Conservation (phyloP, 805 yeast species). For the Saccharomycopsis schoenii region DNA sequence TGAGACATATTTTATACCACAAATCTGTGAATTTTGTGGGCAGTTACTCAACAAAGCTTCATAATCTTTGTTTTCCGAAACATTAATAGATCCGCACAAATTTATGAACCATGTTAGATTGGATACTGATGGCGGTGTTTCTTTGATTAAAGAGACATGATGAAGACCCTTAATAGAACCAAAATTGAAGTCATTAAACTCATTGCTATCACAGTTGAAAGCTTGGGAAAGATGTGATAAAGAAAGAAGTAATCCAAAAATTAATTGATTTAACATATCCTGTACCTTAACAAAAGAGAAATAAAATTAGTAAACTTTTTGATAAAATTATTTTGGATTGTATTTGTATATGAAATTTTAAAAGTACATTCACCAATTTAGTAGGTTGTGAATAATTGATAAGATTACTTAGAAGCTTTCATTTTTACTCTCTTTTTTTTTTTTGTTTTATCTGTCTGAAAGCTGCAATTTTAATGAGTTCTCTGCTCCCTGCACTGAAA, state of each 20-base stretch:
- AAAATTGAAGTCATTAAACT: slow-evolving; percentile 30
- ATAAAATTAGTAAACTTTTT: no score
- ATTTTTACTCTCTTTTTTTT: no score
- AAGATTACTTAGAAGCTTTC: no score
- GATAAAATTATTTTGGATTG: no score
- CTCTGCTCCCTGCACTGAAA: no score
- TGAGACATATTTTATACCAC: slow-evolving; percentile 57
- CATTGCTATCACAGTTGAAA: slow-evolving; percentile 10
- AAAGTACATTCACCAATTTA: no score
- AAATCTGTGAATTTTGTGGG: slow-evolving; percentile 61
- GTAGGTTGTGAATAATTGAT: no score
- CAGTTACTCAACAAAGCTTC: slow-evolving; percentile 38
- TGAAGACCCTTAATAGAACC: slow-evolving; percentile 41
- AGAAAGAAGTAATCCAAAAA: neutral
- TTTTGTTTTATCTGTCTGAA: no score
- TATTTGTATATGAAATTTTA: no score
- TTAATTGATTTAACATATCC: neutral
- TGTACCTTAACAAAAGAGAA: no score
- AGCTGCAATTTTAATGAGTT: no score
- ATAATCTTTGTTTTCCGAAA: slow-evolving; percentile 25
- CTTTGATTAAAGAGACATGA: slow-evolving; percentile 28
- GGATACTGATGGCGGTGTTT: slow-evolving; percentile 75
- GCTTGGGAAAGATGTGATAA: neutral
- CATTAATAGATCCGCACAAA: slow-evolving; percentile 47
- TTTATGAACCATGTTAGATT: slow-evolving; percentile 60